Evolutionary conservation across 2,329 filamentous ascomycete species (phyloP).

Genomic region (Cladophialophora carrionii): DNA sequence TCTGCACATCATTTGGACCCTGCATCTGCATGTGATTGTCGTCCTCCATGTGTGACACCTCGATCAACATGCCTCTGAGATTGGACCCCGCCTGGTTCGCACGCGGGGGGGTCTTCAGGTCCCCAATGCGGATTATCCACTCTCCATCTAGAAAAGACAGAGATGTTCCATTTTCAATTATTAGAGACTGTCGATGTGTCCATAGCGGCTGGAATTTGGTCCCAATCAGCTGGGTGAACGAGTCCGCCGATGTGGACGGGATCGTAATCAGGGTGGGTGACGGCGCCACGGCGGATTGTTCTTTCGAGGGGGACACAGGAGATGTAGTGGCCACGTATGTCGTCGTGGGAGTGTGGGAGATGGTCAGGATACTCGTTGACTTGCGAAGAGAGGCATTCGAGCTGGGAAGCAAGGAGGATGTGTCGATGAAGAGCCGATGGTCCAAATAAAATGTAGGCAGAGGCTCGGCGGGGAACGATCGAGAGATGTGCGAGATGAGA

Average conservation of each 20-base stretch:
- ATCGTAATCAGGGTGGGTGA: constrained; percentile 31
- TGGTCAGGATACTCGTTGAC: constrained; percentile 34
- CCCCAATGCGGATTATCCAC: constrained; percentile 36
- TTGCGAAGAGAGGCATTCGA: constrained; percentile 28
- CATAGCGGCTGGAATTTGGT: constrained; percentile 38
- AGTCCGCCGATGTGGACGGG: constrained; percentile 29
- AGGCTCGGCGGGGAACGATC: constrained; percentile 32
- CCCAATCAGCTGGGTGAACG: constrained; percentile 35
- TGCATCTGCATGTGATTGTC: background rate
- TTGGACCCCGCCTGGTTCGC: constrained; percentile 26
- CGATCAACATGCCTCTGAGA: constrained; percentile 33
- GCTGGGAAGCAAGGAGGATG: constrained; percentile 37
- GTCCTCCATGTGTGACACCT: constrained; percentile 24
- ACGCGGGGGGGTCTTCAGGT: constrained; percentile 31
- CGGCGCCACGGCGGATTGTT: constrained; percentile 4
- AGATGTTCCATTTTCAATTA: constrained; percentile 34
- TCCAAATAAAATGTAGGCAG: constrained; percentile 35
- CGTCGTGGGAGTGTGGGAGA: constrained; percentile 31
- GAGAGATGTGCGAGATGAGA: constrained; percentile 36
- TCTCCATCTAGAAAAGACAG: constrained; percentile 29
- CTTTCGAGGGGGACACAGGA: constrained; percentile 22
- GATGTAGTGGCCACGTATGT: constrained; percentile 33
- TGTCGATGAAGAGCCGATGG: constrained; percentile 38
- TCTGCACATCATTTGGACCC: constrained; percentile 13
- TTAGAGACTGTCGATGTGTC: constrained; percentile 34